phyloP scores from a whole-genome alignment of 2,329 filamentous ascomycete genomes.

The Pseudomassariella vexata region DNA sequence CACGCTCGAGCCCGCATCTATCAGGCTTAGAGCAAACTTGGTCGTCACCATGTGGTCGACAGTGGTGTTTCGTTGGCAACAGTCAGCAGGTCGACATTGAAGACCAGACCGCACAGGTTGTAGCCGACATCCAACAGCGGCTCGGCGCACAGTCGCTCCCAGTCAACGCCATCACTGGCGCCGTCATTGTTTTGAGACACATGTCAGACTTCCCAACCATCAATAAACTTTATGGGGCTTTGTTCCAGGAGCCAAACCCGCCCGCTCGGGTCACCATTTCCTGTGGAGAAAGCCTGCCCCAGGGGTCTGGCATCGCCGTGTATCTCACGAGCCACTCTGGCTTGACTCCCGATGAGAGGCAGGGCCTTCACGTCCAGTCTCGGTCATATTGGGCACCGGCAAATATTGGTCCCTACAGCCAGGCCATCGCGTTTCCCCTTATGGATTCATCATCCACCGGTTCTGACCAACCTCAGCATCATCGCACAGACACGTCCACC shows the following conservation, averaged over 20 bases:
- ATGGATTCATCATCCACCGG: conserved; percentile 13
- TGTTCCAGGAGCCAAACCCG: conserved; percentile 75
- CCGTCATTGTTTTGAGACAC: conserved; percentile 64
- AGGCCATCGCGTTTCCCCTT: conserved; percentile 61
- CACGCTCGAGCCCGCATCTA: conserved; percentile 5
- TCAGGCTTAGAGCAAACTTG: conserved; percentile 2
- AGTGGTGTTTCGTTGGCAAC: conserved; percentile 34
- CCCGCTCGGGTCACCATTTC: conserved; percentile 81
- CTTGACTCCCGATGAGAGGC: conserved; percentile 31
- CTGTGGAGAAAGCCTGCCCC: conserved; percentile 62
- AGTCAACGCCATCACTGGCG: conserved; percentile 43
- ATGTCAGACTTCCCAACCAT: conserved; percentile 75
- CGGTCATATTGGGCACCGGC: conserved; percentile 96
- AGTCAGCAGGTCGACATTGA: conserved; percentile 26
- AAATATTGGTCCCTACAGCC: conserved; percentile 95
- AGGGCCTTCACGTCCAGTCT: conserved; percentile 81
- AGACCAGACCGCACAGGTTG: conserved; percentile 41
- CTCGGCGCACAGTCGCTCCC: conserved; percentile 30
- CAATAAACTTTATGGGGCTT: conserved; percentile 68
- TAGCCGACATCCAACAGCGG: conserved; percentile 35
- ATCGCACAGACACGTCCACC: conserved; percentile 17
- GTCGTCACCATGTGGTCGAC: conserved; percentile 13
- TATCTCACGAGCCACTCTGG: conserved; percentile 36
- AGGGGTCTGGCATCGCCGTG: conserved; percentile 54
- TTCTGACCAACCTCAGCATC: conserved; percentile 14